These are phyloP conservation scores for Hypoxylon subgilvum DNA, from an alignment of 495 filamentous ascomycete genomes.

Conservation along the genomic window DNA sequence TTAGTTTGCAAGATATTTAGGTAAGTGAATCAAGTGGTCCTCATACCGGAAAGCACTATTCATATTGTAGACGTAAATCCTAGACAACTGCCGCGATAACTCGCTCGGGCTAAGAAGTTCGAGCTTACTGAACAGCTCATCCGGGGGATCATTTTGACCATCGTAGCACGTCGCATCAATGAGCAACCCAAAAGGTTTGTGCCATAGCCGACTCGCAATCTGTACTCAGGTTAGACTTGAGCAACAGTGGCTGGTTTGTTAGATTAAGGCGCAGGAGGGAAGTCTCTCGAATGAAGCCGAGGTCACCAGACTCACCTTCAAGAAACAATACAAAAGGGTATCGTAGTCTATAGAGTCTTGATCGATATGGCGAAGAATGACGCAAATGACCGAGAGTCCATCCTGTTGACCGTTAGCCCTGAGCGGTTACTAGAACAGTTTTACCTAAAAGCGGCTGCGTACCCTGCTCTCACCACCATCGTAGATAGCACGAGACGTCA, in stretches of 20 bases:
- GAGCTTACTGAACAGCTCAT: conserved; percentile 63
- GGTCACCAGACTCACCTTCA: conserved; percentile 64
- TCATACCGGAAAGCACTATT: conserved; percentile 63
- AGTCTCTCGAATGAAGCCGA: too few species aligned
- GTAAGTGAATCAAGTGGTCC: not conserved
- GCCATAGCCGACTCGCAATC: conserved; percentile 71
- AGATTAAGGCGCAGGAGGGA: too few species aligned
- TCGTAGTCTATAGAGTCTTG: conserved; percentile 65
- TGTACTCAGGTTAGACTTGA: conserved; percentile 31
- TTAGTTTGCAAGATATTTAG: conserved; percentile 15
- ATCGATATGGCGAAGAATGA: conserved; percentile 68
- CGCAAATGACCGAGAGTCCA: conserved; percentile 68
- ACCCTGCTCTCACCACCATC: conserved; percentile 71
- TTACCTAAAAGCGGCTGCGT: not conserved
- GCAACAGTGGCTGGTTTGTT: too few species aligned
- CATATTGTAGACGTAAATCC: conserved; percentile 72
- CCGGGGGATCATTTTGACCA: conserved; percentile 64
- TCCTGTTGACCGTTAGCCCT: conserved; percentile 46
- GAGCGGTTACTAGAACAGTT: not conserved
- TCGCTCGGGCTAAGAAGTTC: conserved; percentile 65
- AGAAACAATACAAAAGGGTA: conserved; percentile 65
- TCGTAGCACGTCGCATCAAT: conserved; percentile 71
- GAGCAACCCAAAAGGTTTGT: conserved; percentile 67
- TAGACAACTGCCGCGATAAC: conserved; percentile 58
- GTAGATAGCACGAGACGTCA: conserved; percentile 67